Conservation (phyloP, 768 basidiomycete species). For the Boletus pseudo-olivaceus region DNA sequence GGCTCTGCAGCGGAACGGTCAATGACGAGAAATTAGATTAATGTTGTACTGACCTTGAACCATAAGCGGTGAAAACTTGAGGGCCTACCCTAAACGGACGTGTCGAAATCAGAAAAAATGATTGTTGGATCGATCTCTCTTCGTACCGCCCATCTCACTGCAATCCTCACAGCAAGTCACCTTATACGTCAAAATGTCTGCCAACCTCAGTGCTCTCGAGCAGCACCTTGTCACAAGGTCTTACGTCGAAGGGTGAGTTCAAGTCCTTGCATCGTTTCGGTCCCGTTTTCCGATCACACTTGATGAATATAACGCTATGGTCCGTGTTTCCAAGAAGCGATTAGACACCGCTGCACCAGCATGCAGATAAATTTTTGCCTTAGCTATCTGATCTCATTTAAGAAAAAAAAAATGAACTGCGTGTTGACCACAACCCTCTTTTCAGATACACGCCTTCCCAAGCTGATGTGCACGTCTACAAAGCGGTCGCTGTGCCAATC, state of each 20-base stretch:
- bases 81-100: constrained; percentile 33
- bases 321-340: constrained; percentile 97
- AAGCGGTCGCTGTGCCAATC: constrained; percentile 66
- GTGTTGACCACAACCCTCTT: constrained; percentile 9
- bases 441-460: constrained; percentile 86
- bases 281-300: constrained; percentile 16
- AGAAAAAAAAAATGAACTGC: neutral
- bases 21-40: neutral
- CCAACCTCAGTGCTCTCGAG: constrained; percentile 72
- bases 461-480: constrained; percentile 91
- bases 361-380: constrained; percentile 69
- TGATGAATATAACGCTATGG: constrained; percentile 83
- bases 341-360: constrained; percentile 81
- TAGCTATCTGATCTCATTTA: constrained; percentile 62
- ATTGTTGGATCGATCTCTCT: constrained; percentile 24
- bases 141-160: constrained; percentile 27
- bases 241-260: constrained; percentile 86
- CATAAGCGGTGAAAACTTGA: neutral
- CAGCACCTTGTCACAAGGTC: constrained; percentile 82
- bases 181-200: constrained; percentile 49
- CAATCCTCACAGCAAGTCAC: constrained; percentile 3
- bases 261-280: constrained; percentile 3
- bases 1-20: neutral
- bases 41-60: neutral
- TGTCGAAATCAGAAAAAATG: constrained; percentile 17